These are phyloP conservation scores for Pharus latifolius DNA, from an alignment of 176 grass and related monocot species.

Conservation along the genomic window DNA sequence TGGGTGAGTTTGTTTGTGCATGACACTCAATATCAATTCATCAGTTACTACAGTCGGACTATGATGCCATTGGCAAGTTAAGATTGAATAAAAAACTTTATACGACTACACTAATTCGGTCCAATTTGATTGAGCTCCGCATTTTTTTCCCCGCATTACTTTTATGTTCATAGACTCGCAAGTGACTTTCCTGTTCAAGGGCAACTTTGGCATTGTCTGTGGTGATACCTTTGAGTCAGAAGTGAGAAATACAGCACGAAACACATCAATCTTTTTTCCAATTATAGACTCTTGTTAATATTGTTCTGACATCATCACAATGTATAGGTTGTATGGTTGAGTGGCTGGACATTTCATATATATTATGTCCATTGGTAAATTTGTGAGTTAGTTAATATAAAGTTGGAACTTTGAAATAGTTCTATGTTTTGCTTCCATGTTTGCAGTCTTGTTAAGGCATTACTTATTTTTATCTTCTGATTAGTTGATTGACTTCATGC, in stretches of 20 bases:
- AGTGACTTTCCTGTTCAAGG: neutral
- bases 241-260: neutral
- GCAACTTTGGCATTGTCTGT: neutral
- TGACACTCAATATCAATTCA: no score
- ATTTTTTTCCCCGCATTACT: neutral
- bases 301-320: neutral
- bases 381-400: neutral
- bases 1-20: no score
- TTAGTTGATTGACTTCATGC: constrained; percentile 8
- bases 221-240: neutral
- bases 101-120: neutral
- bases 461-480: constrained; percentile 6
- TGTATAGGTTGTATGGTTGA: neutral
- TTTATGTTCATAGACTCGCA: neutral
- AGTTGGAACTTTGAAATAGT: neutral
- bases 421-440: neutral
- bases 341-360: neutral
- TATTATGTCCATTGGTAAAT: neutral
- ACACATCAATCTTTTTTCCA: neutral
- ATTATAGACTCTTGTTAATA: neutral
- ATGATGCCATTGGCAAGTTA: neutral
- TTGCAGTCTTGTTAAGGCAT: constrained; percentile 4
- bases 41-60: neutral
- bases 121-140: neutral
- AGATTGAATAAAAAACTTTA: neutral